A percentile compares a stretch with the other conserved stretches of the same genome.
Evolutionary conservation across 1,284 basidiomycete genomes (phyloP).

Genomic region (Apiotrichum sp.): DNA sequence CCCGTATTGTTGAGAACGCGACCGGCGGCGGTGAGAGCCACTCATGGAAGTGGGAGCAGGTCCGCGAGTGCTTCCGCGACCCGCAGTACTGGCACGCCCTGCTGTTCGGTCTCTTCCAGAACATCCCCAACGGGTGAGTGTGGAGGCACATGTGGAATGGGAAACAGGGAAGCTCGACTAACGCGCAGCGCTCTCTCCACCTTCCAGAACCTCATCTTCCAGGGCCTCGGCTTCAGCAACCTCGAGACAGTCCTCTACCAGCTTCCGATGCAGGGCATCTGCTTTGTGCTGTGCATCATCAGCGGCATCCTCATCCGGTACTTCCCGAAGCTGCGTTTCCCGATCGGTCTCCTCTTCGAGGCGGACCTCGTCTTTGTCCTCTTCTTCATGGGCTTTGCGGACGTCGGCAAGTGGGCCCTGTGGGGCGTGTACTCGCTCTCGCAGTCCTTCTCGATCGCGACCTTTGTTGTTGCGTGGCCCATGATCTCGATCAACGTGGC

Average conservation of each 20-base stretch:
- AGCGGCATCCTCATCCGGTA: constrained; percentile 14
- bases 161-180: too few species aligned
- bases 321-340: constrained; percentile 21
- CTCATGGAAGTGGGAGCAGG: constrained; percentile 26
- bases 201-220: constrained; percentile 16
- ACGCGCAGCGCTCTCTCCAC: constrained; percentile 10
- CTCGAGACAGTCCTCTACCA: constrained; percentile 3
- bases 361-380: constrained; percentile 16
- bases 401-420: constrained; percentile 17
- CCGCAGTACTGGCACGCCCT: constrained; percentile 20
- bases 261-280: constrained; percentile 19
- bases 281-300: constrained; percentile 14
- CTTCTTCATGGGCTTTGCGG: constrained; percentile 20
- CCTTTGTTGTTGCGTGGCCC: constrained; percentile 18
- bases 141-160: too few species aligned
- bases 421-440: constrained; percentile 19
- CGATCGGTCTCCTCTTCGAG: constrained; percentile 16
- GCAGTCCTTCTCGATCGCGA: constrained; percentile 13
- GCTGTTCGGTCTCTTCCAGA: neutral
- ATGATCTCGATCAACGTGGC: constrained; percentile 14
- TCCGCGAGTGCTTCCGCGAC: constrained; percentile 28
- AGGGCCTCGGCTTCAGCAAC: constrained; percentile 24
- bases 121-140: neutral
- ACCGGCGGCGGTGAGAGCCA: constrained; percentile 16
- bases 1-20: constrained; percentile 19